Base-by-base conservation (phyloP, 1,284 basidiomycete species). In the Takashimella tepidaria region DNA sequence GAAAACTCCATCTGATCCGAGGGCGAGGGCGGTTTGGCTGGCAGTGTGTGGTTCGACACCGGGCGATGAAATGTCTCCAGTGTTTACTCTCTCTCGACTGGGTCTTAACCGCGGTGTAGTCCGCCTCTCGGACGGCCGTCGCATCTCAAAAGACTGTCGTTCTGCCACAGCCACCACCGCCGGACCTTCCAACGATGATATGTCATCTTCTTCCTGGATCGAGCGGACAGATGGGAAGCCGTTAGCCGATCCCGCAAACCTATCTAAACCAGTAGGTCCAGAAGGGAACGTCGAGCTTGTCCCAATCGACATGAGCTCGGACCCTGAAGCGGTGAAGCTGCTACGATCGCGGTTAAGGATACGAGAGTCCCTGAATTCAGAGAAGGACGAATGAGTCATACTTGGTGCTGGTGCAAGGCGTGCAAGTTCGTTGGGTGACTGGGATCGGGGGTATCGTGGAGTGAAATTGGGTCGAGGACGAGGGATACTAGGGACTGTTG, bases 391-490 rank as follows among this genome's bases (percentile, higher is more conserved):
- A 6, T n/a, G 49, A 1, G 41, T 20, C n/a, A 42, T 19, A 31
- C 47, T 26, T 2, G 49, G 41, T 19, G 22, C 22, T 19, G 45
- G 41, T 5, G 25, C 47, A 2, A 50, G 47, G 20, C 44, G 24
- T 4, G 47, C 20, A 4, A 45, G 47, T 21, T 42, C 27, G 23
- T 53, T 31, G 51, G 47, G 47, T 20, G 45, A 53, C 41, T 37
- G 25, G 26, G 31, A 37, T 49, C 73, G 65, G 16, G 73, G 73
- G 55, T 72, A 74, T 21, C 68, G 58, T 11, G 74, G 73, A 22
- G 70, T 72, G 59, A 76, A 76, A 48, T 75, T 68, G 6, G 61
- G 59, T 26, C 69, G 58, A 4, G 72, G 74, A 37, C 73, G 62
- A n/a, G 72, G 68, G 42, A 72, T 67, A 26, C 61, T 64, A 4